A percentile compares a stretch with the other conserved stretches of the same genome.
Conservation (phyloP, 177 flowering plant genomes). For the Vitis hybrid region DNA sequence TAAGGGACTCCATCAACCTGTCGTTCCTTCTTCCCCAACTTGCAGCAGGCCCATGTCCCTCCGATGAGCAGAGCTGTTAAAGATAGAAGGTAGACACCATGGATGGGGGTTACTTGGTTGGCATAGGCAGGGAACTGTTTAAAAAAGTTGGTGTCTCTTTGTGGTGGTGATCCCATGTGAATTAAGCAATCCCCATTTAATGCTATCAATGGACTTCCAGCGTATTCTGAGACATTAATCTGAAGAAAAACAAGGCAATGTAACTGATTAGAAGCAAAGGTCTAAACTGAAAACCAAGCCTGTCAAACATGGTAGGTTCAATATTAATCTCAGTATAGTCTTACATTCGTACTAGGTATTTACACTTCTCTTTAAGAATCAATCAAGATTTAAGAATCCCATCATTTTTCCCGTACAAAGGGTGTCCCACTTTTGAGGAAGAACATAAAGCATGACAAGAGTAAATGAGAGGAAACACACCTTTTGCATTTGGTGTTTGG, state of each 20-base stretch:
- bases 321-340: too few species aligned
- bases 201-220: constrained; percentile 15
- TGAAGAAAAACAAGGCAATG: constrained; percentile 12
- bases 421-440: too few species aligned
- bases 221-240: constrained; percentile 23
- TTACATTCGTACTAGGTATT: too few species aligned
- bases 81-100: constrained; percentile 18
- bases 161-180: constrained; percentile 6
- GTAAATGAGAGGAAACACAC: constrained; percentile 11
- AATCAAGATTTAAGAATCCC: too few species aligned
- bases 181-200: constrained; percentile 26
- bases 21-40: constrained; percentile 10
- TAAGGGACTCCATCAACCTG: constrained; percentile 27
- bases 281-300: neutral
- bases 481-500: constrained; percentile 26
- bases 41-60: constrained; percentile 32
- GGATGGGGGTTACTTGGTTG: constrained; percentile 17
- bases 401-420: too few species aligned
- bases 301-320: neutral
- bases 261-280: neutral
- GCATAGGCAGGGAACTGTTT: constrained; percentile 15
- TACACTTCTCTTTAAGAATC: too few species aligned
- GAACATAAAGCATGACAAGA: too few species aligned
- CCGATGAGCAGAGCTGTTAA: constrained; percentile 16
- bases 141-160: constrained; percentile 1